phyloP scores from a whole-genome alignment of 495 filamentous ascomycete genomes.

The Podospora fimiseda region DNA sequence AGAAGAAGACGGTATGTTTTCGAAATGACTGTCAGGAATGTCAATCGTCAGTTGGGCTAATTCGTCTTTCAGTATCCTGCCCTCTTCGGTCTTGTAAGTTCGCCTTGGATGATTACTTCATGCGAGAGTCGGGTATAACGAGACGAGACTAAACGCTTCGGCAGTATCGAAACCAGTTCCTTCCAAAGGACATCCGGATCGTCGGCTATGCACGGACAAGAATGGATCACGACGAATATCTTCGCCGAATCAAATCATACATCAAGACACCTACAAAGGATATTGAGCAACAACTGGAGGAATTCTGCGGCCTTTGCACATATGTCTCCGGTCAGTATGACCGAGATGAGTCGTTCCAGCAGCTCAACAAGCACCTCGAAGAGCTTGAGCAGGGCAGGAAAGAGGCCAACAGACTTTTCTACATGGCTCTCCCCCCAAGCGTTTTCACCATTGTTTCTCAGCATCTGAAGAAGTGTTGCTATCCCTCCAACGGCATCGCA shows the following conservation, averaged over 20 bases:
- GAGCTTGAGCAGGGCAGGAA: conserved; percentile 75
- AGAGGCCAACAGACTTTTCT: conserved; percentile 90
- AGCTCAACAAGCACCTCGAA: conserved; percentile 82
- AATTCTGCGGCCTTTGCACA: conserved; percentile 80
- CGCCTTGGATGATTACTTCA: not conserved
- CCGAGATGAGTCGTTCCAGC: conserved; percentile 87
- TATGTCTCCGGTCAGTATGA: conserved; percentile 98
- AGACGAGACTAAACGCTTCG: conserved; percentile 21
- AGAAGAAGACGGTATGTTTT: conserved; percentile 92
- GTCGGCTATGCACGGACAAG: conserved; percentile 98
- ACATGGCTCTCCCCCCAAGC: conserved; percentile 97
- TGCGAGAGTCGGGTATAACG: not conserved
- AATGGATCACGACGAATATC: conserved; percentile 96
- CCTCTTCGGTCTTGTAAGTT: conserved; percentile 90
- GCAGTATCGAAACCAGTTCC: conserved; percentile 96
- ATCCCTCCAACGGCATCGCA: conserved; percentile 80
- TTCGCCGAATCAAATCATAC: conserved; percentile 89
- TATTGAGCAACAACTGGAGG: conserved; percentile 85
- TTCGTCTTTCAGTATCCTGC: conserved; percentile 73
- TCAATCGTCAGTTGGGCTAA: conserved; percentile 27
- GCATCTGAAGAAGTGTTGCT: conserved; percentile 94
- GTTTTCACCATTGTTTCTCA: conserved; percentile 98
- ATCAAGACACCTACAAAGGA: conserved; percentile 99
- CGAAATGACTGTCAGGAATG: conserved; percentile 5
- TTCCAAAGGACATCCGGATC: conserved; percentile 94